Evolutionary conservation across 306 rosid species (phyloP).

Genomic region (Glycine latifolia): DNA sequence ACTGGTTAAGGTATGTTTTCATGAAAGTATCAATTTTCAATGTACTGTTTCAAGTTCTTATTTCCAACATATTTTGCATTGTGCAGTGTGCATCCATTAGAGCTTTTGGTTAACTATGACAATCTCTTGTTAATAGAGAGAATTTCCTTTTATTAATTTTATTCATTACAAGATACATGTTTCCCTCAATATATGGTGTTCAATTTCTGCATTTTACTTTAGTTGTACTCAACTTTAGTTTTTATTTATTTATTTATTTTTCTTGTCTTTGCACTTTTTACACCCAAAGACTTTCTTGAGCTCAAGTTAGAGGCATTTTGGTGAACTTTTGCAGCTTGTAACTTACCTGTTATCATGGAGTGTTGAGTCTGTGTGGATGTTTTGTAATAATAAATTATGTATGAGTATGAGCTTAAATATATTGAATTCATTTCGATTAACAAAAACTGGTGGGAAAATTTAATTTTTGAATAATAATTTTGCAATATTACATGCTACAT

Average conservation of each 20-base stretch:
- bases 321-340: not conserved
- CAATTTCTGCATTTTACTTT: slow-evolving; percentile 29
- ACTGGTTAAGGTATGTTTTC: slow-evolving; percentile 78
- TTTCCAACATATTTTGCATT: slow-evolving; percentile 11
- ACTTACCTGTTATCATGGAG: not conserved
- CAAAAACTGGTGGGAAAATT: slow-evolving; percentile 14
- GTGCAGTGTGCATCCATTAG: not conserved
- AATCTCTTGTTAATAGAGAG: slow-evolving; percentile 4
- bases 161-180: slow-evolving; percentile 19
- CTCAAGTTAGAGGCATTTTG: not conserved
- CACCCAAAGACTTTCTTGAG: not conserved
- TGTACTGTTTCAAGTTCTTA: slow-evolving; percentile 11
- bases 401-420: not conserved
- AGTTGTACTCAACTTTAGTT: not conserved
- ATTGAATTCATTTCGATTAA: slow-evolving; percentile 8
- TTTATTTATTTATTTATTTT: not conserved
- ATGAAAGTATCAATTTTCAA: slow-evolving; percentile 15
- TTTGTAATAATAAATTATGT: not conserved
- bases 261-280: not conserved
- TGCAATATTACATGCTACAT: not conserved
- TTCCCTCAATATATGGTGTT: not conserved
- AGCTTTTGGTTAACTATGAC: slow-evolving; percentile 15
- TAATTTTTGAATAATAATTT: slow-evolving; percentile 38
- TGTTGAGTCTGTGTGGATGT: slow-evolving; percentile 7
- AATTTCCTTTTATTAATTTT: not conserved